Evolutionary conservation across 805 yeast species (phyloP).

Genomic region (Kuraishia ogatae): DNA sequence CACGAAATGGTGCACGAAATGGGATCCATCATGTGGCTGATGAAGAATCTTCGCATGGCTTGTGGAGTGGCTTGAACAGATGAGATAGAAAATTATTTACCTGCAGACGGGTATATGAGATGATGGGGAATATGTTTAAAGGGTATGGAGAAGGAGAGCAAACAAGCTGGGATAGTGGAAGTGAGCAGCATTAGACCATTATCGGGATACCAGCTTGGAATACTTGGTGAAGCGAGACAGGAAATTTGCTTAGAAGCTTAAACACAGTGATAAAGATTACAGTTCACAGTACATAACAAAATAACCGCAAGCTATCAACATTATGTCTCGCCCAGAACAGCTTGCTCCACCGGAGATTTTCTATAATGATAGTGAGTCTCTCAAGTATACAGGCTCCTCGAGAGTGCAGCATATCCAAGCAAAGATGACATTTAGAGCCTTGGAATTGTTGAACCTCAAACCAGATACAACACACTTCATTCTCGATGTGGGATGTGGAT

Average conservation of each 20-base stretch:
- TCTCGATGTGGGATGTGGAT: constrained; percentile 94
- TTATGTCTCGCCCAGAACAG: constrained; percentile 93
- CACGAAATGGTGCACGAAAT: no score
- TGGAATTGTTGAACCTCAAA: constrained; percentile 76
- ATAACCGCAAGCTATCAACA: no score
- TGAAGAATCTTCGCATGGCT: background rate
- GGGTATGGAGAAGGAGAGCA: background rate
- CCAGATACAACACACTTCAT: constrained; percentile 54
- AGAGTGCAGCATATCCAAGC: constrained; percentile 99
- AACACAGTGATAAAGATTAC: no score
- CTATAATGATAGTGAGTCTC: constrained; percentile 84
- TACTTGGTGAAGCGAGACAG: no score
- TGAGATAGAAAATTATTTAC: background rate
- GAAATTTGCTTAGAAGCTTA: no score
- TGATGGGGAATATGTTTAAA: no score
- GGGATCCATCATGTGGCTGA: no score
- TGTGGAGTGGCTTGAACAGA: background rate
- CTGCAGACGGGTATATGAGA: background rate
- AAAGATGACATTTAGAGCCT: constrained; percentile 89
- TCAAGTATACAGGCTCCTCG: constrained; percentile 83
- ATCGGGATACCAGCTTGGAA: no score
- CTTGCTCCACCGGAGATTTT: constrained; percentile 95
- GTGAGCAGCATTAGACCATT: no score
- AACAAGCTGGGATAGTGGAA: background rate
- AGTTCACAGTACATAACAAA: no score